These are phyloP conservation scores for Glebionis coronaria DNA, from an alignment of 129 eudicot genomes.

Conservation along the genomic window DNA sequence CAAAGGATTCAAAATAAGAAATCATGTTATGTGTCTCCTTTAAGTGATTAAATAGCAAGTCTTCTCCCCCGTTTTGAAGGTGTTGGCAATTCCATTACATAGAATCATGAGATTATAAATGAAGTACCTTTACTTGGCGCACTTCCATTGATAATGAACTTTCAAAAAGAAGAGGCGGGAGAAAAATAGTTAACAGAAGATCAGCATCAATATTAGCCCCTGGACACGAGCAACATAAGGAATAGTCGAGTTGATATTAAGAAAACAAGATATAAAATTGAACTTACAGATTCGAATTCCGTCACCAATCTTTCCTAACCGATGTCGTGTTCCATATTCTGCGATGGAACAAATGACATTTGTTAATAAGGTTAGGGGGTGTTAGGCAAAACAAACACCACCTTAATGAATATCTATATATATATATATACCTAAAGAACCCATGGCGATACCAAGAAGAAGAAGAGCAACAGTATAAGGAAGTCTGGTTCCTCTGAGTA, in stretches of 20 bases:
- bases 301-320: slow-evolving; percentile 67
- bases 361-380: no score
- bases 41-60: no score
- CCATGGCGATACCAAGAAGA: slow-evolving; percentile 75
- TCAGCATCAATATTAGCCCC: slow-evolving; percentile 95
- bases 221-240: slow-evolving; percentile 22
- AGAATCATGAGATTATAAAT: no score
- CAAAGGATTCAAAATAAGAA: no score
- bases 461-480: slow-evolving; percentile 94
- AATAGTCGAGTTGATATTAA: not conserved
- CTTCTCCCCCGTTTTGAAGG: no score
- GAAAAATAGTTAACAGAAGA: slow-evolving; percentile 90
- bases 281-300: slow-evolving; percentile 85
- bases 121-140: slow-evolving; percentile 97
- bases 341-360: not conserved
- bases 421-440: slow-evolving; percentile 93
- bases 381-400: no score
- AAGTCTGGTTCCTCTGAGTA: slow-evolving; percentile 74
- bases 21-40: no score
- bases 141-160: slow-evolving; percentile 95
- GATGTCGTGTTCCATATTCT: slow-evolving; percentile 73
- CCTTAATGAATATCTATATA: no score
- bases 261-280: not conserved
- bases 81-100: no score
- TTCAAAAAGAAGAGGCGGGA: slow-evolving; percentile 92